Base-by-base conservation (phyloP, 2,329 filamentous ascomycete species). In the Apiospora aurea region DNA sequence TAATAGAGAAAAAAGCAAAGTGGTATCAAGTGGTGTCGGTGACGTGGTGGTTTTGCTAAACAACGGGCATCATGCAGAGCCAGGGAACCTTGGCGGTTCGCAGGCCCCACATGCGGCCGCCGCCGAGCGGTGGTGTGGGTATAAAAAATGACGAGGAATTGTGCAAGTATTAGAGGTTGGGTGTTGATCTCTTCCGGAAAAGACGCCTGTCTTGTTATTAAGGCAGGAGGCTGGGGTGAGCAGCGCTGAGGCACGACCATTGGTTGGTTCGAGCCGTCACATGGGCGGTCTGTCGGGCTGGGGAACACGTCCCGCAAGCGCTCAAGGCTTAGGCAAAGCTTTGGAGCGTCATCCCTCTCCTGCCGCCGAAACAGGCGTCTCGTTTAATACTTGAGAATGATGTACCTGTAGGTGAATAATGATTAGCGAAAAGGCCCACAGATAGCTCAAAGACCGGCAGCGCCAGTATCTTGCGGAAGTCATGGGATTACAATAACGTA, bases 361-460 rank as follows among this genome's bases (percentile, higher is more conserved):
- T 71, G 57, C 10, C 10, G 57, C 18, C 34, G 34, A 51, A 70
- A 61, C 29, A 70, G 67, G 38, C 41, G 71, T 53, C 49, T 57
- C 46, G 69, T 71, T 76, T 92, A 94, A 81, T 93, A 93, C 83
- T 93, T 94, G 77, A 94, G 86, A 78, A 94, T 94, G 80, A 94
- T 93, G 87, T 94, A 91, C 75, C 90, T 91, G 79, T 47, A 75
- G 46, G 49, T 57, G 38, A 34, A 18, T 18, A 5, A 29, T 61
- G 53, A 66, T 74, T 64, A 72, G 69, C 16, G 24, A 51, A 67
- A 34, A 24, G 10, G 14, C 6, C 21, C 16, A 7, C 8, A 10
- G 18, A 10, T 7, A 2, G 26, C 26, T 29, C 26, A 7, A 6
- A 10, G 21, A 6, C 8, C 21, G 5, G 24, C 26, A 14, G 49